phyloP scores from a whole-genome alignment of 371 early-diverging fungal genomes.

The Apophysomyces trapeziformis region DNA sequence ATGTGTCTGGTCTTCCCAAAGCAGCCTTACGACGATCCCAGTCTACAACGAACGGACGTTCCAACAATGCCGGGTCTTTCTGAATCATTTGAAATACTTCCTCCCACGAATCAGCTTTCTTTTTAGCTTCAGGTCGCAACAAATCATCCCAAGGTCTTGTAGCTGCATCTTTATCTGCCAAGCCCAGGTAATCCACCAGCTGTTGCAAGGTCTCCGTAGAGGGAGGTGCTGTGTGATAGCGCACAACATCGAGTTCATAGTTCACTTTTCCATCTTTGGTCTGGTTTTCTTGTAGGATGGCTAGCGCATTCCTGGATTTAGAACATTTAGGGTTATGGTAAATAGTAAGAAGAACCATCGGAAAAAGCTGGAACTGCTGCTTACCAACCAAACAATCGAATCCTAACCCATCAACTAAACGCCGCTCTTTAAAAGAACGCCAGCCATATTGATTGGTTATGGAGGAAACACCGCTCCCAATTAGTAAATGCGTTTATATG shows the following conservation, averaged over 20 bases:
- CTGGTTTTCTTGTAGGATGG: slow-evolving; percentile 34
- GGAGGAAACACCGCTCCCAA: too few species aligned
- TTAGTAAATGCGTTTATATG: too few species aligned
- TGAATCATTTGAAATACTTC: slow-evolving; percentile 41
- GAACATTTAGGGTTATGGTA: slow-evolving; percentile 48
- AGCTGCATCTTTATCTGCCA: slow-evolving; percentile 24
- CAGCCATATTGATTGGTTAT: too few species aligned
- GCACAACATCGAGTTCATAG: slow-evolving; percentile 33
- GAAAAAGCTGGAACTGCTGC: neutral
- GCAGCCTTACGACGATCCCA: slow-evolving; percentile 46
- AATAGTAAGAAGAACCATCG: slow-evolving; percentile 26
- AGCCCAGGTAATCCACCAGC: slow-evolving; percentile 37
- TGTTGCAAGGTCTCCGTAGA: slow-evolving; percentile 27
- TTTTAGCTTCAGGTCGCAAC: slow-evolving; percentile 40
- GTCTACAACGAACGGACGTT: slow-evolving; percentile 49
- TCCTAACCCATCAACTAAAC: too few species aligned
- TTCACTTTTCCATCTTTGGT: slow-evolving; percentile 13
- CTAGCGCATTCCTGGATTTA: slow-evolving; percentile 38
- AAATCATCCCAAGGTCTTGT: slow-evolving; percentile 30
- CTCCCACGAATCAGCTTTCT: slow-evolving; percentile 26
- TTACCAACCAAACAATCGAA: too few species aligned
- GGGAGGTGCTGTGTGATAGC: slow-evolving; percentile 37
- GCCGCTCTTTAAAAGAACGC: too few species aligned
- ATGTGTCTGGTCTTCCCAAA: slow-evolving; percentile 50
- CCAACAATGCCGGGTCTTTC: slow-evolving; percentile 40